These are phyloP conservation scores for Truncatella angustata DNA, from an alignment of 2,329 filamentous ascomycete species.

Conservation along the genomic window DNA sequence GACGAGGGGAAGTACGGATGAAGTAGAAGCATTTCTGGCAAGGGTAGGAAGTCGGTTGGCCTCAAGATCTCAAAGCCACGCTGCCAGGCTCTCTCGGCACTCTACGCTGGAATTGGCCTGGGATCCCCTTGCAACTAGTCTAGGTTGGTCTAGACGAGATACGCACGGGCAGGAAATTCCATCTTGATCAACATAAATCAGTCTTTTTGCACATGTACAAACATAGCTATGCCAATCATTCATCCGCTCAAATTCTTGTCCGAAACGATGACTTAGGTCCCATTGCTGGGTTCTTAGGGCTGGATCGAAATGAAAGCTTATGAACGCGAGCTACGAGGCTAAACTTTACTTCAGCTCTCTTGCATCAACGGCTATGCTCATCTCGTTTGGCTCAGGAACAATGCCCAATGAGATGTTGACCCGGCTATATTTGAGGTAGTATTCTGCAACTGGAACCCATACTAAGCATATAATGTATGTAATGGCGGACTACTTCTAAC, in stretches of 20 bases:
- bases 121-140: neutral
- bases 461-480: no score
- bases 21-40: neutral
- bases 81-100: no score
- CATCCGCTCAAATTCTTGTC: neutral
- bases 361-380: slow-evolving; percentile 5
- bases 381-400: neutral
- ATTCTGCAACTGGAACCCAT: neutral
- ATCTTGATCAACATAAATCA: no score
- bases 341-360: neutral
- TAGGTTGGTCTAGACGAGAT: neutral
- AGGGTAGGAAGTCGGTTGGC: neutral
- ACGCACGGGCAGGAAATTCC: no score
- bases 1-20: neutral
- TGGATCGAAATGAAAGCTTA: neutral
- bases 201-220: no score
- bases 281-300: neutral
- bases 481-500: neutral
- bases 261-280: neutral
- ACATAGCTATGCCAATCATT: neutral
- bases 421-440: slow-evolving; percentile 2
- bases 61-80: neutral
- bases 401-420: neutral
- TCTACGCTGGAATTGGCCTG: neutral
- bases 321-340: neutral